Base-by-base conservation (phyloP, 163 green algal genomes). In the Chlorella variabilis region DNA sequence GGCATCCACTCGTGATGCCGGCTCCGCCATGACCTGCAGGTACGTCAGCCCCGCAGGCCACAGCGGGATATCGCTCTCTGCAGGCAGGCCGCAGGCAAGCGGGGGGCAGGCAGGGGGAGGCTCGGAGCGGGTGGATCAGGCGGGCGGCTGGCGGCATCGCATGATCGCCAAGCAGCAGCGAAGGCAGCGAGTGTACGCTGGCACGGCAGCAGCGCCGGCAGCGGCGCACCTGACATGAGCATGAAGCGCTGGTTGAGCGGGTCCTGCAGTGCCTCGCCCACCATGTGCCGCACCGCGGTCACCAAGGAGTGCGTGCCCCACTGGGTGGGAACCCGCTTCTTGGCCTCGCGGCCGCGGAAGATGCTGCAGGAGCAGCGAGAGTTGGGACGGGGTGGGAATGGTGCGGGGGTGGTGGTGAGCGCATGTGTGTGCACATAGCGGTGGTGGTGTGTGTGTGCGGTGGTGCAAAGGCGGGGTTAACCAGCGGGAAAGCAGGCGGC, bases 161-260 rank as follows among this genome's bases (percentile, higher is more conserved):
- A 79, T 6, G 79, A 33, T 31, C 58, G 18, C 62, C 6, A 29
- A 29, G n/a, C 59, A 15, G 29, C 33, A 45, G 8, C 29, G n/a
- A 7, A 56, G 5, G 20, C 38, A 56, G n/a, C 65, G 20, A 54
- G 15, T 49, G 51, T 42, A 38, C 11, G 18, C 5, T n/a, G n/a
- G n/a, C n/a, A n/a, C n/a, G n/a, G n/a, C n/a, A n/a, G 42, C 42
- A 42, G 38, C 21, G 42, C 68, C 34, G 29, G 33, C 51, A 38
- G 51, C 27, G 13, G 29, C 51, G 31, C 70, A 77, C 88, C 87
- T 13, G 82, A 88, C 29, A 91, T 75, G 48, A 90, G 78, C 23
- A 86, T 71, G 82, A 91, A 90, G n/a, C 73, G 61, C 77, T 91
- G 77, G 59, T 90, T 90, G 6, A 69, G 38, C 4, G 85, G 87